A percentile compares a stretch with the other conserved stretches of the same genome.
These are phyloP conservation scores for Mycena belliarum DNA, from an alignment of 768 basidiomycete species.

Conservation along the genomic window DNA sequence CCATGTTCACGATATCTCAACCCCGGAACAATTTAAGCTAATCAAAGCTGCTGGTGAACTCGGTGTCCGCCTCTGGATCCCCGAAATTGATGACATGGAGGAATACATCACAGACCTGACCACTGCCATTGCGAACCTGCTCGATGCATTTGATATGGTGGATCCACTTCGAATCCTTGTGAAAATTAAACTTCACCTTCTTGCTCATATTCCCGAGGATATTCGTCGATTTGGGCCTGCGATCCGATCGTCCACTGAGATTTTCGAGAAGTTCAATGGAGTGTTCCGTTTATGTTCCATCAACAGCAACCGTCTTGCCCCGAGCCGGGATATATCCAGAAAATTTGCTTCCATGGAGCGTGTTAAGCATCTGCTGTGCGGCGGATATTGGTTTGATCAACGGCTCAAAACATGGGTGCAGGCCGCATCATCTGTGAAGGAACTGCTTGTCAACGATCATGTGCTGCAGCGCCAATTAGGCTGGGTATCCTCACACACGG, in stretches of 20 bases:
- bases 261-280: conserved; percentile 40
- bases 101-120: conserved; percentile 33
- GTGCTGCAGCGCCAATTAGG: conserved; percentile 21
- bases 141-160: conserved; percentile 32
- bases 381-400: conserved; percentile 35
- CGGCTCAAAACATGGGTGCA: conserved; percentile 1
- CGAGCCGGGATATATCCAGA: conserved; percentile 35
- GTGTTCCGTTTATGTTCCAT: conserved; percentile 38
- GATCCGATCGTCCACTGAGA: conserved; percentile 36
- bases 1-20: conserved; percentile 30
- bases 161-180: conserved; percentile 34
- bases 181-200: conserved; percentile 36
- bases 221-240: conserved; percentile 35
- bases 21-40: conserved; percentile 19
- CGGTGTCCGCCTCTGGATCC: conserved; percentile 32
- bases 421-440: background rate
- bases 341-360: conserved; percentile 28
- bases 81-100: conserved; percentile 28
- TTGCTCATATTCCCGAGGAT: conserved; percentile 31
- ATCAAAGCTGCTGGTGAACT: conserved; percentile 26
- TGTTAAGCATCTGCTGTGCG: conserved; percentile 34
- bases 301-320: conserved; percentile 36
- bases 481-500: conserved; percentile 13
- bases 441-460: background rate
- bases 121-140: conserved; percentile 32